These are phyloP conservation scores for Blumeria hordei DNA, from an alignment of 2,329 filamentous ascomycete genomes.

Conservation along the genomic window DNA sequence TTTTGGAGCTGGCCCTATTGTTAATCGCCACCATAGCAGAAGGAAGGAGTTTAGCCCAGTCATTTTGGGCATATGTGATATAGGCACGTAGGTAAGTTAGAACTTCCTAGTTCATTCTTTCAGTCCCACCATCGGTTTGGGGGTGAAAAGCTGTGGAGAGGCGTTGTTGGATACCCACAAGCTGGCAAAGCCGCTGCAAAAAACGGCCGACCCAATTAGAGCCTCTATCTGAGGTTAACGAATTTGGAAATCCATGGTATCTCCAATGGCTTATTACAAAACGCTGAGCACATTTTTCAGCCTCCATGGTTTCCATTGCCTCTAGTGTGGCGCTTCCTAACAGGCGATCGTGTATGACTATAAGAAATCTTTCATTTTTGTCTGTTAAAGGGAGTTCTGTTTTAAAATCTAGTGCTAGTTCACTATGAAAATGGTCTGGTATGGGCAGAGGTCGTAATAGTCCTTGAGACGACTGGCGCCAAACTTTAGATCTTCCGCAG, in stretches of 20 bases:
- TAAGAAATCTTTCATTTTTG: too few species aligned
- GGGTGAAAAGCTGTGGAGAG: not conserved
- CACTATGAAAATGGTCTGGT: too few species aligned
- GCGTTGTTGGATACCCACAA: not conserved
- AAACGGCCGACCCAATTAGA: not conserved
- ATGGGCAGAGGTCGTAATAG: too few species aligned
- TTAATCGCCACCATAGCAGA: too few species aligned
- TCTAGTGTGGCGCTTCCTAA: too few species aligned
- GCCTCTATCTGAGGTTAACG: not conserved
- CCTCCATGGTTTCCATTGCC: too few species aligned
- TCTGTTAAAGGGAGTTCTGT: too few species aligned
- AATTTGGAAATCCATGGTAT: not conserved
- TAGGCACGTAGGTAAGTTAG: not conserved
- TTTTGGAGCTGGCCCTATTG: too few species aligned
- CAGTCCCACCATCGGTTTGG: not conserved
- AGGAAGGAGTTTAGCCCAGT: not conserved
- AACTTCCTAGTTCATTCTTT: slow-evolving; percentile 1
- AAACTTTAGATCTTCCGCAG: too few species aligned
- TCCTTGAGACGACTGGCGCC: too few species aligned
- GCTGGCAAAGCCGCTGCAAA: not conserved
- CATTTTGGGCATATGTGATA: not conserved
- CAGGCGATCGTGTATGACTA: too few species aligned
- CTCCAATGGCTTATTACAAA: not conserved
- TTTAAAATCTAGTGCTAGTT: too few species aligned
- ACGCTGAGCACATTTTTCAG: not conserved